These are phyloP conservation scores for Zasmidium citrigriseum DNA, from an alignment of 2,329 filamentous ascomycete species.

Conservation along the genomic window DNA sequence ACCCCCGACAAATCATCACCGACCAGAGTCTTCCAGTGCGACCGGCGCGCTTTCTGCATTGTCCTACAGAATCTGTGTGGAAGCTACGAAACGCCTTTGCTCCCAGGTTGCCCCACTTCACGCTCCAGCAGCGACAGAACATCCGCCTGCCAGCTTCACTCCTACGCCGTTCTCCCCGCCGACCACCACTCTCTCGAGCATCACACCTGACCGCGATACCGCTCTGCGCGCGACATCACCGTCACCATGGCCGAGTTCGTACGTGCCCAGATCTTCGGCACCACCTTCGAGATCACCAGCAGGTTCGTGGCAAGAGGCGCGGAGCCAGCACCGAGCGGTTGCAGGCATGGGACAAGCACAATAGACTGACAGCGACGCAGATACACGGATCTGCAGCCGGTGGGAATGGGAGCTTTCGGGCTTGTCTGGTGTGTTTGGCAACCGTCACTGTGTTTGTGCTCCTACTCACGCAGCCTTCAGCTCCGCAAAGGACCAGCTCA, in stretches of 20 bases:
- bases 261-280: constrained; percentile 98
- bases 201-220: background rate
- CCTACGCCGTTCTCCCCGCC: background rate
- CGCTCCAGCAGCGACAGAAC: background rate
- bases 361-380: constrained; percentile 49
- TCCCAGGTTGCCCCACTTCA: no score
- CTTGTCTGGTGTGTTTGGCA: constrained; percentile 76
- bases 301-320: constrained; percentile 59
- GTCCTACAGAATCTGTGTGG: no score
- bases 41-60: no score
- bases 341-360: constrained; percentile 8
- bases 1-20: no score
- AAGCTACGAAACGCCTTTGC: no score
- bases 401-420: constrained; percentile 98
- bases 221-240: constrained; percentile 10
- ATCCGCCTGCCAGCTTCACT: background rate
- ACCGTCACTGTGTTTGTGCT: background rate
- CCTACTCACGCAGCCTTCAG: constrained; percentile 49
- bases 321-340: constrained; percentile 9
- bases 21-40: no score
- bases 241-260: constrained; percentile 92
- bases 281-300: constrained; percentile 99
- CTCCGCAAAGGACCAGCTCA: constrained; percentile 97
- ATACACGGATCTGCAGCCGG: constrained; percentile 96
- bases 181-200: background rate